A percentile compares a stretch with the other conserved stretches of the same genome.
These are phyloP conservation scores for Apiospora pterosperma DNA, from an alignment of 2,329 filamentous ascomycete genomes.

Conservation along the genomic window DNA sequence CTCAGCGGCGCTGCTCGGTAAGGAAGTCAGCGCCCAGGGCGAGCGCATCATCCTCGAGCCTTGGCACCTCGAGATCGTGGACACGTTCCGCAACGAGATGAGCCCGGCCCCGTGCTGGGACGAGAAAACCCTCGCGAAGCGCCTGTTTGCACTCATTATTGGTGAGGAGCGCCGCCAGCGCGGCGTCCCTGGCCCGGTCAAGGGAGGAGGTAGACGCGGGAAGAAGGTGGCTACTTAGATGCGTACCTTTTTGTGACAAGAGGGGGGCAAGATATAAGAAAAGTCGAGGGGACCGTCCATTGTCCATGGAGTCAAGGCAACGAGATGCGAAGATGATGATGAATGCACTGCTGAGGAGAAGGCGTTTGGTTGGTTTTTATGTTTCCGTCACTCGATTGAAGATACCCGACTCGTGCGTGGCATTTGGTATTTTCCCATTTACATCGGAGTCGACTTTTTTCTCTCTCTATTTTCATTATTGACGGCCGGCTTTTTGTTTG, in stretches of 20 bases:
- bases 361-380: constrained; percentile 2
- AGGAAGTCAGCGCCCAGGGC: constrained; percentile 43
- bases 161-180: constrained; percentile 42
- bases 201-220: background rate
- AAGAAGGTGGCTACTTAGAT: background rate
- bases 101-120: constrained; percentile 40
- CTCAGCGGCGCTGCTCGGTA: constrained; percentile 38
- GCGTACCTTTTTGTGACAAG: too few relatives aligned
- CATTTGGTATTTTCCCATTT: background rate
- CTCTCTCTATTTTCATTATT: background rate
- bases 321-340: background rate
- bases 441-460: background rate
- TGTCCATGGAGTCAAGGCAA: constrained; percentile 5
- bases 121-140: constrained; percentile 44
- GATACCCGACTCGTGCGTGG: constrained; percentile 1
- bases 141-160: constrained; percentile 51
- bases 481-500: background rate
- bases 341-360: background rate
- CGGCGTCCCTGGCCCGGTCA: constrained; percentile 9
- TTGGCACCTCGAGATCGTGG: constrained; percentile 57
- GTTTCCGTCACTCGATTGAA: background rate
- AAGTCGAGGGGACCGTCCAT: background rate
- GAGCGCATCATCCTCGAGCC: constrained; percentile 45
- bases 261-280: too few relatives aligned
- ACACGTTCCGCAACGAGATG: constrained; percentile 47